A percentile compares a stretch with the other conserved stretches of the same genome.
Evolutionary conservation across 441 rosid species (phyloP).

Genomic region (Kokia cookei): DNA sequence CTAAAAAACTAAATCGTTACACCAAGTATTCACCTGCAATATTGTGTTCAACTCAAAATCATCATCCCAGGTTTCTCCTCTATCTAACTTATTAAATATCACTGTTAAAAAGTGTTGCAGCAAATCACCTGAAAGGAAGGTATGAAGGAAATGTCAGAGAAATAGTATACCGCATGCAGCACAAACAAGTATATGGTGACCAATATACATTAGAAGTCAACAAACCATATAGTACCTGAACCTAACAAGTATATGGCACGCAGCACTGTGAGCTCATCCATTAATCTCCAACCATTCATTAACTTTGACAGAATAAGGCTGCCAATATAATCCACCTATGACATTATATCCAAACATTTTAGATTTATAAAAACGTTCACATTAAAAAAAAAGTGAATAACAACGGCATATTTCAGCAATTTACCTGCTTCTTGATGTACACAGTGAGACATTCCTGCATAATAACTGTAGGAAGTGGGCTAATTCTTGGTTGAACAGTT

Average conservation of each 20-base stretch:
- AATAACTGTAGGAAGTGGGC: conserved; percentile 73
- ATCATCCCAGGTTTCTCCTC: conserved; percentile 86
- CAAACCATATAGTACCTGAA: conserved; percentile 51
- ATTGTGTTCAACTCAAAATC: conserved; percentile 86
- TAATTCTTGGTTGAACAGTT: conserved; percentile 46
- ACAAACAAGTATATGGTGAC: not conserved
- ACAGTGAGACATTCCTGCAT: conserved; percentile 77
- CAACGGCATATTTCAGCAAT: conserved; percentile 12
- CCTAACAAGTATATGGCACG: conserved; percentile 97
- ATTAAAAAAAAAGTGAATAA: not conserved
- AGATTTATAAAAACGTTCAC: not conserved
- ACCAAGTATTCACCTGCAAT: conserved; percentile 56
- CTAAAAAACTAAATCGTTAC: not conserved
- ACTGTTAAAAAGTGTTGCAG: conserved; percentile 88
- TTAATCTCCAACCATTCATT: conserved; percentile 91
- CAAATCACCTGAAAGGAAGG: conserved; percentile 65
- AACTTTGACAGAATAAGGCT: conserved; percentile 68
- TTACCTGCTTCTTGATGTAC: conserved; percentile 80
- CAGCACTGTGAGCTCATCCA: conserved; percentile 89
- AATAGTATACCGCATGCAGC: not conserved
- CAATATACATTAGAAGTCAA: conserved; percentile 8
- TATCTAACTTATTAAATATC: conserved; percentile 72
- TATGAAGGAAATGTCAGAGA: conserved; percentile 16
- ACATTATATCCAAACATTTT: conserved; percentile 10
- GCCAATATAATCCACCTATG: conserved; percentile 79